Base-by-base conservation (phyloP, 176 grass and related monocot species). In the Eragrostis curvula region DNA sequence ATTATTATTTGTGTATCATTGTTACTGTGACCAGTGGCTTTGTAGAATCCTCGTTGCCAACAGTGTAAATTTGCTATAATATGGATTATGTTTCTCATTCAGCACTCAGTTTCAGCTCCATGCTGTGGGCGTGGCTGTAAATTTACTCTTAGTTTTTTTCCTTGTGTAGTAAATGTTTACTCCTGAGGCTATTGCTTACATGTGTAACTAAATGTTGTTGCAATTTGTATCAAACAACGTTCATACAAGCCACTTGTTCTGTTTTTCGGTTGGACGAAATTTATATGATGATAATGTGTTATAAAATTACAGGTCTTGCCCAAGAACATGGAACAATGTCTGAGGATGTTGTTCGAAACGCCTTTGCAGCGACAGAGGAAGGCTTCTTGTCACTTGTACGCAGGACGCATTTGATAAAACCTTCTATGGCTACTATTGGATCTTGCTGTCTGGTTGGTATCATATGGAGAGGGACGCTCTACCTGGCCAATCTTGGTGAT, bases 361-460 rank as follows among this genome's bases (percentile, higher is more conserved):
- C 96, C 13, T 93, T 95, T 78, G 91, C 92, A 61, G 87, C 90
- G 55, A 98, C 96, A 66, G 96, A 98, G 87, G 85, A 96, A 72
- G 96, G 93, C 36, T 96, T 98, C 89, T 47, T 98, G 70, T 82
- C 93, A 5, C 93, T 93, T 43, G 96, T 98, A 30, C 90, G 93
- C n/a, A 88, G 96, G 84, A 95, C 85, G 30, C 88, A 90, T 88
- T 72, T 91, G 75, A 90, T 98, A 78, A 96, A 96, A 74, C 96
- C 96, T 84, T 85, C 90, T 40, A 93, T 98, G 68, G 75, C 93
- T 48, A 86, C 96, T 73, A 88, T 98, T 55, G 96, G 96, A 40
- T 98, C 96, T 46, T 98, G 96, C 40, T 98, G 96, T 77, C 86
- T 98, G 64, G 93, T 88, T 71, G 96, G 96, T 61, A 70, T 98